Conservation (phyloP, 768 basidiomycete species). For the Pisolithus marmoratus region DNA sequence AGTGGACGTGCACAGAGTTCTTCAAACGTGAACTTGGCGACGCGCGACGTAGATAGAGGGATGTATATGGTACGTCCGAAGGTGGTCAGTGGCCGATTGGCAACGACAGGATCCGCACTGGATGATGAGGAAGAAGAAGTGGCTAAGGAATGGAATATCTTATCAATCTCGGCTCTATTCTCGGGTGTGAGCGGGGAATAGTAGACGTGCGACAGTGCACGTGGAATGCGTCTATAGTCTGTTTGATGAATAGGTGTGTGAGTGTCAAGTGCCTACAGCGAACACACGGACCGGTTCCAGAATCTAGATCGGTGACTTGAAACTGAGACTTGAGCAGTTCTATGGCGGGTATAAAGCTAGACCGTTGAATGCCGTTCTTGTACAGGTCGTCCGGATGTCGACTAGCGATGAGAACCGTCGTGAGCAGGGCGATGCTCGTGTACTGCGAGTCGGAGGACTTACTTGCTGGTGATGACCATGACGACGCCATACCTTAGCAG, state of each 20-base stretch:
- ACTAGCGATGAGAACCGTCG: conserved; percentile 43
- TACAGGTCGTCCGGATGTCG: conserved; percentile 97
- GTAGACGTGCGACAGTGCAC: conserved; percentile 91
- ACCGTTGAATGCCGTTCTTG: conserved; percentile 96
- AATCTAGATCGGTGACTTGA: conserved; percentile 87
- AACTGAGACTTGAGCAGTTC: conserved; percentile 86
- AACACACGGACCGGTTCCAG: conserved; percentile 70
- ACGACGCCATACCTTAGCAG: conserved; percentile 86
- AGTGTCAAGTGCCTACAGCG: background rate
- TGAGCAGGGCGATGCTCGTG: background rate
- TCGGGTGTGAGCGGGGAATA: conserved; percentile 71
- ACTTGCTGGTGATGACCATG: conserved; percentile 98
- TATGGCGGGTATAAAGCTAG: conserved; percentile 92
- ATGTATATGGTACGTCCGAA: conserved; percentile 86
- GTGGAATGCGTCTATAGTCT: conserved; percentile 95
- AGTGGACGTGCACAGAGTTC: conserved; percentile 86
- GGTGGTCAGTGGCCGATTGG: conserved; percentile 62
- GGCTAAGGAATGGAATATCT: conserved; percentile 76
- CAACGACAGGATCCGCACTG: conserved; percentile 44
- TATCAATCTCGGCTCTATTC: conserved; percentile 65
- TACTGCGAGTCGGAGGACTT: conserved; percentile 26
- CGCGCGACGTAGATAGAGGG: conserved; percentile 70
- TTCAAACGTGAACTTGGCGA: conserved; percentile 83
- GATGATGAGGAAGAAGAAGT: conserved; percentile 34
- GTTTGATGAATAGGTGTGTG: conserved; percentile 4